Evolutionary conservation across 2,329 filamentous ascomycete species (phyloP).

Genomic region (Diaporthe amygdali): DNA sequence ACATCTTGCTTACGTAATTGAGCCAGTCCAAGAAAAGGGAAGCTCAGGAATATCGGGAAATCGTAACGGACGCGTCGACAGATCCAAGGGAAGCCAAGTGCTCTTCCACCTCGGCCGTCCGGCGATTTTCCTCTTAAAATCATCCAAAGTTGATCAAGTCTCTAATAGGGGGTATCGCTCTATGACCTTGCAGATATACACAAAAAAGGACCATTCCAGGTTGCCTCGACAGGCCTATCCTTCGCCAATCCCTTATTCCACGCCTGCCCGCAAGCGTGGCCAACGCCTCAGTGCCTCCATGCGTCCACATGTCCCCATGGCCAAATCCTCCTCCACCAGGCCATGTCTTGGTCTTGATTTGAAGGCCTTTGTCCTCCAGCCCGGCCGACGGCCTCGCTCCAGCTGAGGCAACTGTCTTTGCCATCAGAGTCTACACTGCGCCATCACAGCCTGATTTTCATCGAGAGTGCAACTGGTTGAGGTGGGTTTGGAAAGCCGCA

Average conservation of each 20-base stretch:
- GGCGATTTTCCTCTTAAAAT: background rate
- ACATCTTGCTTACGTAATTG: background rate
- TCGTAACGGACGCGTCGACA: background rate
- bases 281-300: background rate
- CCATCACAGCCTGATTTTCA: background rate
- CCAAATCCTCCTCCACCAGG: too few species aligned
- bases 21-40: background rate
- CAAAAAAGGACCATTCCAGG: background rate
- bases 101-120: background rate
- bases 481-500: conserved; percentile 15
- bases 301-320: background rate
- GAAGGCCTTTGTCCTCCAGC: too few species aligned
- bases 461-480: conserved; percentile 11
- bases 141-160: background rate
- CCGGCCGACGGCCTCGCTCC: background rate
- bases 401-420: background rate
- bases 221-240: background rate
- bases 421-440: background rate
- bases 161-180: conserved; percentile 15
- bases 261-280: background rate
- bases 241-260: background rate
- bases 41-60: background rate
- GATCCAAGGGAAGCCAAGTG: background rate
- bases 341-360: background rate
- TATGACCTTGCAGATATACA: background rate